A percentile compares a stretch with the other conserved stretches of the same genome.
Conservation (phyloP, 495 filamentous ascomycete genomes). For the Penicillium canariense region DNA sequence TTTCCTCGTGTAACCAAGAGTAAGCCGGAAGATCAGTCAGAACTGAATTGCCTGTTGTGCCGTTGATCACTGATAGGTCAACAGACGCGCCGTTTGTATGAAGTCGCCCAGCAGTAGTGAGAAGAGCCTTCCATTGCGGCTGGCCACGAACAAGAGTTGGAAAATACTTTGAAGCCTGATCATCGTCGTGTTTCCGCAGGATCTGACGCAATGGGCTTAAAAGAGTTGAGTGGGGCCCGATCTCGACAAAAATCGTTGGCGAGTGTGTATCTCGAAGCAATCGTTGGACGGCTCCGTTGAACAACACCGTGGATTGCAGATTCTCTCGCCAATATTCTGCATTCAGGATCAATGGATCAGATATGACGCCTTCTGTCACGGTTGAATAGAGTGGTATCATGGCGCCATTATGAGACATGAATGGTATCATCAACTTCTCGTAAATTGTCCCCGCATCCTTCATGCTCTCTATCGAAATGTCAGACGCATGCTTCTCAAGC, state of each 20-base stretch:
- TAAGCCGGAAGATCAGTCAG: slow-evolving; percentile 47
- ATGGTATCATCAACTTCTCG: neutral
- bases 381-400: slow-evolving; percentile 12
- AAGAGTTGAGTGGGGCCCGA: slow-evolving; percentile 60
- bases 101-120: slow-evolving; percentile 30
- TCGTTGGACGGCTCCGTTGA: slow-evolving; percentile 24
- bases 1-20: slow-evolving; percentile 51
- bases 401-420: neutral
- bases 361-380: slow-evolving; percentile 21
- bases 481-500: neutral
- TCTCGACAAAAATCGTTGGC: slow-evolving; percentile 44
- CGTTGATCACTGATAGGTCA: slow-evolving; percentile 26
- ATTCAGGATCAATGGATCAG: slow-evolving; percentile 11
- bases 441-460: neutral
- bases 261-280: neutral
- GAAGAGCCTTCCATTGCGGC: slow-evolving; percentile 8
- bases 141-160: slow-evolving; percentile 28
- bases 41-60: slow-evolving; percentile 12
- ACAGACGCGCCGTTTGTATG: slow-evolving; percentile 24
- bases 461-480: slow-evolving; percentile 1
- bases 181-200: neutral
- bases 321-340: slow-evolving; percentile 44
- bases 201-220: slow-evolving; percentile 54
- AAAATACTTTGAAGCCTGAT: slow-evolving; percentile 19
- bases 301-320: slow-evolving; percentile 17